phyloP scores from a whole-genome alignment of 2,329 filamentous ascomycete species.

The Colletotrichum liriopes region DNA sequence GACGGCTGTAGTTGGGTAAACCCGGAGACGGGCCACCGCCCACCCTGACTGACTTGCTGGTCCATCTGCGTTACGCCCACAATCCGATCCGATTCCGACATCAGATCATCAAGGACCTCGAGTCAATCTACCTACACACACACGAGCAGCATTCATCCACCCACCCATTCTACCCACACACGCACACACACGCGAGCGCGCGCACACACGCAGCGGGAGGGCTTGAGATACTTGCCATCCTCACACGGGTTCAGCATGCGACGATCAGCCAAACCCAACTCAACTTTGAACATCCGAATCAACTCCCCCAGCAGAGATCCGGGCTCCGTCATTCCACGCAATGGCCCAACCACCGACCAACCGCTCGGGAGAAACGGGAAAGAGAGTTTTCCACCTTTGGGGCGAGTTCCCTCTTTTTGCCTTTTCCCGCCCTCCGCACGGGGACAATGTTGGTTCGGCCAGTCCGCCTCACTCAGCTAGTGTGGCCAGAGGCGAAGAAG shows the following conservation, averaged over 20 bases:
- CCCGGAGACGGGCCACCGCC: neutral
- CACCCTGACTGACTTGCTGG: neutral
- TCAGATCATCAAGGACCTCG: slow-evolving; percentile 30
- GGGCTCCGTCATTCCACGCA: slow-evolving; percentile 5
- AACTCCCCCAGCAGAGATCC: slow-evolving; percentile 3
- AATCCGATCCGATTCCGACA: slow-evolving; percentile 27
- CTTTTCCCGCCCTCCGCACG: neutral
- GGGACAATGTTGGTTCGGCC: slow-evolving; percentile 2
- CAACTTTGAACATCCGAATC: slow-evolving; percentile 16
- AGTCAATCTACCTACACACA: slow-evolving; percentile 18
- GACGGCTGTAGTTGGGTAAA: slow-evolving; percentile 1
- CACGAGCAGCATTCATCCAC: neutral
- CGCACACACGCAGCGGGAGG: neutral
- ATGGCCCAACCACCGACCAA: neutral
- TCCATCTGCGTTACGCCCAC: slow-evolving; percentile 16
- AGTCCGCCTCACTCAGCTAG: slow-evolving; percentile 33
- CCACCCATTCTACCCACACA: neutral
- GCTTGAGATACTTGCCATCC: neutral
- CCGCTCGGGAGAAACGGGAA: neutral
- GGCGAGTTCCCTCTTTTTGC: slow-evolving; percentile 5
- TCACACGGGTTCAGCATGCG: neutral
- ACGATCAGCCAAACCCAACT: slow-evolving; percentile 20
- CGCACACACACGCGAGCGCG: neutral
- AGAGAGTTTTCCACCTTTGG: slow-evolving; percentile 2
- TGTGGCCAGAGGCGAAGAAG: neutral